Percentiles rank a stretch among this genome's conserved stretches.
These are phyloP conservation scores for Podaxis pistillaris DNA, from an alignment of 768 basidiomycete species.

Conservation along the genomic window DNA sequence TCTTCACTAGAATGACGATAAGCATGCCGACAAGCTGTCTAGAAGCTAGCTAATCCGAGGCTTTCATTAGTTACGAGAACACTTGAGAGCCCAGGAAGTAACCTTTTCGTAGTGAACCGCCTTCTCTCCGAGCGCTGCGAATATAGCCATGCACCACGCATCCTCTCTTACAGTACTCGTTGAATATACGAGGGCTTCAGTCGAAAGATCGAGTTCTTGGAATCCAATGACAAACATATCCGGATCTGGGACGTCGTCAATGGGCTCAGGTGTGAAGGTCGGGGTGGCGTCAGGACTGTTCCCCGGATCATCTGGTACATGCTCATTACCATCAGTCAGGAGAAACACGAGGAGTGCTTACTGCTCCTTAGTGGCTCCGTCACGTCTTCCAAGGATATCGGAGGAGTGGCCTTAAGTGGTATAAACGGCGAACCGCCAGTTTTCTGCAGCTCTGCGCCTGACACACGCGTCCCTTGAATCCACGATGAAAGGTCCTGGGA, in stretches of 20 bases:
- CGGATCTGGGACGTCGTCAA: conserved; percentile 36
- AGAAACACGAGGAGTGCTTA: conserved; percentile 16
- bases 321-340: neutral
- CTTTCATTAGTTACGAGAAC: neutral
- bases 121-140: conserved; percentile 72
- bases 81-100: neutral
- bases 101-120: conserved; percentile 68
- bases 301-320: neutral
- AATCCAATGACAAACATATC: conserved; percentile 77
- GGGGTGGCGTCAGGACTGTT: neutral
- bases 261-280: conserved; percentile 12
- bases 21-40: conserved; percentile 85
- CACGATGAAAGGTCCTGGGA: conserved; percentile 71
- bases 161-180: conserved; percentile 64
- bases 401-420: conserved; percentile 33
- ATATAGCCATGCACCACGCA: conserved; percentile 64
- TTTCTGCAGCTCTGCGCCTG: neutral
- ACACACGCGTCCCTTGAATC: conserved; percentile 39
- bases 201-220: conserved; percentile 77
- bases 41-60: conserved; percentile 52
- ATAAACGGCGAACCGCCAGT: conserved; percentile 15
- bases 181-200: conserved; percentile 75
- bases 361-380: conserved; percentile 26
- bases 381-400: conserved; percentile 32
- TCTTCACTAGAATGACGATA: conserved; percentile 67